Evolutionary conservation across 1,139 yeast genomes (phyloP).

Genomic region (Suzukiozyma palmioleophila): DNA sequence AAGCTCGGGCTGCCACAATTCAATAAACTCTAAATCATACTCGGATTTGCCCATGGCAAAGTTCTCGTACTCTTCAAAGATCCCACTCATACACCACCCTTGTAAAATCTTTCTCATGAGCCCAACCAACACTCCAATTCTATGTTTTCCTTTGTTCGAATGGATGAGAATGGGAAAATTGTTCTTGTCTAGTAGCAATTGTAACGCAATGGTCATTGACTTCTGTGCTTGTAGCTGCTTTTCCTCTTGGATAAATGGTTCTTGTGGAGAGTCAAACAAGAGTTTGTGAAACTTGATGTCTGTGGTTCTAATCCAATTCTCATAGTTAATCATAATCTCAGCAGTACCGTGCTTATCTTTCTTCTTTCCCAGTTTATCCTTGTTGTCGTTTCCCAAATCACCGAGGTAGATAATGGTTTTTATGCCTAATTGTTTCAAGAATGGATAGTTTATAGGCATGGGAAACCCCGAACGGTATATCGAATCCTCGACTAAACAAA

Average conservation of each 20-base stretch:
- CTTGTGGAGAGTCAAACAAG: slow-evolving; percentile 67
- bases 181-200: slow-evolving; percentile 58
- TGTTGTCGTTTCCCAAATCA: slow-evolving; percentile 44
- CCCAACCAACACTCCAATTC: slow-evolving; percentile 90
- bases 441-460: slow-evolving; percentile 76
- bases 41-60: slow-evolving; percentile 94
- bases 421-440: slow-evolving; percentile 63
- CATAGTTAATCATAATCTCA: slow-evolving; percentile 47
- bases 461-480: slow-evolving; percentile 94
- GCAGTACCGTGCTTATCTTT: slow-evolving; percentile 28
- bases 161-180: slow-evolving; percentile 87
- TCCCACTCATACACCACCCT: slow-evolving; percentile 92
- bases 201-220: slow-evolving; percentile 58
- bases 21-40: slow-evolving; percentile 70
- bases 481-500: slow-evolving; percentile 81
- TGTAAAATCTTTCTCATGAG: slow-evolving; percentile 78
- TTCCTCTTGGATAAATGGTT: slow-evolving; percentile 60
- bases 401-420: slow-evolving; percentile 84
- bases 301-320: slow-evolving; percentile 57
- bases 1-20: slow-evolving; percentile 46
- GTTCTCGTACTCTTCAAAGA: slow-evolving; percentile 88
- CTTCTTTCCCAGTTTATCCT: slow-evolving; percentile 15
- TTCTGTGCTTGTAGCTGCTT: slow-evolving; percentile 34
- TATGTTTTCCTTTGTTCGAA: slow-evolving; percentile 91
- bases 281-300: slow-evolving; percentile 58